Evolutionary conservation across 106 monocot species (phyloP).

Genomic region (Acanthochlamys bracteata): DNA sequence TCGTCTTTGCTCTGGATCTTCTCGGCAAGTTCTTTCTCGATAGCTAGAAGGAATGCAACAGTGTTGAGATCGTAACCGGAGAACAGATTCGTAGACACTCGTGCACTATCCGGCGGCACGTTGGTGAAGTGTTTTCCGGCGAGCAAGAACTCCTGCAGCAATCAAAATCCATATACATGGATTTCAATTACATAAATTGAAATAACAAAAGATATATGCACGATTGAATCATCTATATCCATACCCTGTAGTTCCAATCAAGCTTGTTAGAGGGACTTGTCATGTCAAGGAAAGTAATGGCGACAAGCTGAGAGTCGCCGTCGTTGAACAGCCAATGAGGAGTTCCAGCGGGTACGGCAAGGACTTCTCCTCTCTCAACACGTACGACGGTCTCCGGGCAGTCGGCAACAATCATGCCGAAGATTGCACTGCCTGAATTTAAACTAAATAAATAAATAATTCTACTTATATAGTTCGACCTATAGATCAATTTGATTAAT

Average conservation of each 20-base stretch:
- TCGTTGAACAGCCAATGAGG: constrained; percentile 1
- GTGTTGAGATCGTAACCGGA: constrained; percentile 7
- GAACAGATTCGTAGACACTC: constrained; percentile 4
- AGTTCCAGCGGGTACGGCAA: constrained; percentile 20
- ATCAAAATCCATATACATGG: neutral
- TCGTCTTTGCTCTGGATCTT: constrained; percentile 11
- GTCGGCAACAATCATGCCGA: constrained; percentile 19
- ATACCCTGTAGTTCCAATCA: constrained; percentile 35
- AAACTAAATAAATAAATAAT: no score
- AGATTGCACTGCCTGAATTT: constrained; percentile 22
- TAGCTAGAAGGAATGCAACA: constrained; percentile 1
- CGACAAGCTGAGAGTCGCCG: neutral
- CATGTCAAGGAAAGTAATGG: constrained; percentile 16
- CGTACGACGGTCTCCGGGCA: constrained; percentile 37
- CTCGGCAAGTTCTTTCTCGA: constrained; percentile 8
- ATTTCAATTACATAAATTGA: neutral
- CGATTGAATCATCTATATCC: neutral
- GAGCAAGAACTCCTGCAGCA: constrained; percentile 11
- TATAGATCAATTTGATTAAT: neutral
- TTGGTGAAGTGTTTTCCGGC: constrained; percentile 8
- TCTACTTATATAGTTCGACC: no score
- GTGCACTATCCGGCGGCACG: neutral
- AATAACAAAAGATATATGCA: neutral
- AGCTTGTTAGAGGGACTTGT: constrained; percentile 53
- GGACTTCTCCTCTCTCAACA: constrained; percentile 5